A percentile compares a stretch with the other conserved stretches of the same genome.
phyloP scores from a whole-genome alignment of 2,329 filamentous ascomycete genomes.

The Apiospora arundinis region DNA sequence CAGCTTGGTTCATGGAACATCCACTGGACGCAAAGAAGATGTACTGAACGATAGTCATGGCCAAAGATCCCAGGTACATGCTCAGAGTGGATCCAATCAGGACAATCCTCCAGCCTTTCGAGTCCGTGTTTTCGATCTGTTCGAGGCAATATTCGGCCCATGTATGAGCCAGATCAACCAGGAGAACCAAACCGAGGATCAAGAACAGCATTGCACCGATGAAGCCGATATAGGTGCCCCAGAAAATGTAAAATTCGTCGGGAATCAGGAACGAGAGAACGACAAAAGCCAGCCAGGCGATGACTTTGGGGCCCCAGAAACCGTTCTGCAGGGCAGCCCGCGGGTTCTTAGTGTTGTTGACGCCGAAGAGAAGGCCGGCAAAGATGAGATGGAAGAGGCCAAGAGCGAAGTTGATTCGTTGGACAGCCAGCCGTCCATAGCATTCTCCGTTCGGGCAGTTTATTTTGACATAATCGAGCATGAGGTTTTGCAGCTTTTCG shows the following conservation, averaged over 20 bases:
- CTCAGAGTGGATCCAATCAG: slow-evolving; percentile 90
- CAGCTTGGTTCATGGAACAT: slow-evolving; percentile 96
- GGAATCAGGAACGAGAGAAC: slow-evolving; percentile 95
- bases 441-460: slow-evolving; percentile 90
- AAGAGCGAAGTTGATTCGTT: slow-evolving; percentile 97
- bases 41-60: slow-evolving; percentile 97
- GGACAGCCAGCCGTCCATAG: slow-evolving; percentile 94
- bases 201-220: slow-evolving; percentile 91
- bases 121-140: slow-evolving; percentile 91
- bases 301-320: slow-evolving; percentile 97
- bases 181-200: slow-evolving; percentile 85
- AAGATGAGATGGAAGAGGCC: slow-evolving; percentile 92
- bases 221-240: slow-evolving; percentile 93
- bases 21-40: slow-evolving; percentile 85
- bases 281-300: slow-evolving; percentile 85
- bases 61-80: slow-evolving; percentile 91
- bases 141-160: slow-evolving; percentile 97
- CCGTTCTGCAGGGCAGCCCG: slow-evolving; percentile 93
- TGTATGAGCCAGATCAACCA: slow-evolving; percentile 93
- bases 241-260: slow-evolving; percentile 91
- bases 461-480: slow-evolving; percentile 95
- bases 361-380: slow-evolving; percentile 83
- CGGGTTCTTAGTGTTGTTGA: slow-evolving; percentile 84
- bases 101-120: slow-evolving; percentile 80
- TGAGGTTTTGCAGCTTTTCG: slow-evolving; percentile 90